phyloP scores from a whole-genome alignment of 129 eudicot species.

The Heracleum sosnowskyi region DNA sequence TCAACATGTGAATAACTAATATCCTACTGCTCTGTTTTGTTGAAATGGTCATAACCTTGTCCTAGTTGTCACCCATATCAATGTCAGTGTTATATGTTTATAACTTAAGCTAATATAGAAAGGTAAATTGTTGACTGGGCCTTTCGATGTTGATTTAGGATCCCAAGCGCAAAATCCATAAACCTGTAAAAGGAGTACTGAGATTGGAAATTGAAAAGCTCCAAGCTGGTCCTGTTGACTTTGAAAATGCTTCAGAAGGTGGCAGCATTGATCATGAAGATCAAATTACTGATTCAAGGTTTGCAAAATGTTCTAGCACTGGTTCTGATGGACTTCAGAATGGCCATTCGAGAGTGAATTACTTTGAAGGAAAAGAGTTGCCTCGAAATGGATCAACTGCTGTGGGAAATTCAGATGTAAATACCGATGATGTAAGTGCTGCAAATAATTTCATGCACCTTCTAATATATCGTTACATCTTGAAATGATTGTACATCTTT shows the following conservation, averaged over 20 bases:
- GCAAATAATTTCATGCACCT: not conserved
- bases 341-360: slow-evolving; percentile 26
- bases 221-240: slow-evolving; percentile 59
- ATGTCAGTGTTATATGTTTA: not conserved
- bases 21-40: not conserved
- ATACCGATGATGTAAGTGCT: slow-evolving; percentile 60
- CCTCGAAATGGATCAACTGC: slow-evolving; percentile 51
- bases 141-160: slow-evolving; percentile 39
- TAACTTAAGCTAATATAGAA: not conserved
- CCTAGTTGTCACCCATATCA: not conserved
- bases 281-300: slow-evolving; percentile 39
- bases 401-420: slow-evolving; percentile 43
- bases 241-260: slow-evolving; percentile 58
- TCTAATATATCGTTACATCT: not conserved
- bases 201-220: slow-evolving; percentile 90
- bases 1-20: not conserved
- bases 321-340: slow-evolving; percentile 45
- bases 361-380: slow-evolving; percentile 39
- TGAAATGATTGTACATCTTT: not conserved
- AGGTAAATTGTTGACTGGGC: slow-evolving; percentile 2
- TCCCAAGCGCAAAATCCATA: slow-evolving; percentile 94
- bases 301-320: slow-evolving; percentile 32
- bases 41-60: not conserved
- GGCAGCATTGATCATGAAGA: slow-evolving; percentile 67
- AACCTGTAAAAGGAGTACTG: slow-evolving; percentile 93